Base-by-base conservation (phyloP, 768 basidiomycete genomes). In the Gloeostereum incarnatum region DNA sequence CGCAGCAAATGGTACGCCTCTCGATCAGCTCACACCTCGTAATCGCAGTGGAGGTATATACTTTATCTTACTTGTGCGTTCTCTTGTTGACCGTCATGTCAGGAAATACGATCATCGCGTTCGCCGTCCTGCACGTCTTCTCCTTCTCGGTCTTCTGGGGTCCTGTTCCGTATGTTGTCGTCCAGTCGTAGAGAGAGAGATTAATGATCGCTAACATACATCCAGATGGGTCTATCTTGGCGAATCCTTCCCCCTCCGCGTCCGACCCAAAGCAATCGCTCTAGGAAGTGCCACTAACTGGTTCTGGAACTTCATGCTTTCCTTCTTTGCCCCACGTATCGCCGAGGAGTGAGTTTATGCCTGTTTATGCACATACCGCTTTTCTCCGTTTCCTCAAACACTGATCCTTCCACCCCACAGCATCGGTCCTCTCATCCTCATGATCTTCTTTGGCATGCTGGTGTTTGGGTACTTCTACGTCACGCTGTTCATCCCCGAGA, bases 231-330 rank as follows among this genome's bases (percentile, higher is more conserved):
- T 83, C 5, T 83, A 83, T 49, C 69, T 84, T 22, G 81, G 81
- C 36, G 83, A 87, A 63, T 79, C 75, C 14, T 88, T 87, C 71
- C 86, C 84, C 10, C 73, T 88, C 17, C 77, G 83, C 33, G 80
- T 89, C 31, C 71, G 84, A 40, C 71, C 86, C 5, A 86, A 86
- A 56, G 65, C 71, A 46, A 86, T 88, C 50, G 84, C 84, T 0
- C 63, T 86, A n/a, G 81, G 81, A 6, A 79, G 78, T 29, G 70
- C 71, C 0, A 62, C 69, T 19, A 73, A 67, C 46, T 79, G 79
- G 80, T 43, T 84, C 37, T 84, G 81, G 83, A 84, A 84, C 51
- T 81, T 84, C 64, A 62, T 84, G 32, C 63, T 81, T 19, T 72
- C 73, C 2, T 85, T 79, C 67, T 82, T 84, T 57, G 67, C 80